A percentile compares a stretch with the other conserved stretches of the same genome.
Evolutionary conservation across 495 filamentous ascomycete genomes (phyloP).

Genomic region (Penicillium pancosmium): DNA sequence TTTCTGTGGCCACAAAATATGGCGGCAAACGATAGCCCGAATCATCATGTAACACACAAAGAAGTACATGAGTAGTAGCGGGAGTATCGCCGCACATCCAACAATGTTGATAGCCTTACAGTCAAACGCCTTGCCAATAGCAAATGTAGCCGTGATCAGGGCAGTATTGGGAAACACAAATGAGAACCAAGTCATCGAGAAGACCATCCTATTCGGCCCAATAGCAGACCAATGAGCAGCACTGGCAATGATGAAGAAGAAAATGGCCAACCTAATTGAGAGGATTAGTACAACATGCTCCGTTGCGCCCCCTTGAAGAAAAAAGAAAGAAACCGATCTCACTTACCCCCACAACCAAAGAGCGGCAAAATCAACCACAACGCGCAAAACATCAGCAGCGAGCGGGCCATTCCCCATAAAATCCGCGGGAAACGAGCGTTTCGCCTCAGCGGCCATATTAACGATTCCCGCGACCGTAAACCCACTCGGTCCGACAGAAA

Average conservation of each 20-base stretch:
- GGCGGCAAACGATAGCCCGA: slow-evolving; percentile 60
- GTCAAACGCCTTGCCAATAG: slow-evolving; percentile 66
- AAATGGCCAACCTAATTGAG: slow-evolving; percentile 63
- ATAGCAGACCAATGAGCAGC: slow-evolving; percentile 77
- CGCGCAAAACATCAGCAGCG: slow-evolving; percentile 56
- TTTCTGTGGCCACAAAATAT: slow-evolving; percentile 74
- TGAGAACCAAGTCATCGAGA: slow-evolving; percentile 87
- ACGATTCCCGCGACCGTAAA: slow-evolving; percentile 77
- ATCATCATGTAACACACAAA: slow-evolving; percentile 74
- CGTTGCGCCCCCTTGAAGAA: too few relatives aligned
- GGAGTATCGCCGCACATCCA: slow-evolving; percentile 64
- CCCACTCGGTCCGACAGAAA: slow-evolving; percentile 75
- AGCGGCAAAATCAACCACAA: slow-evolving; percentile 61
- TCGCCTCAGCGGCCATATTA: slow-evolving; percentile 54
- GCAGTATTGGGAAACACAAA: slow-evolving; percentile 89
- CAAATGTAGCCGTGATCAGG: slow-evolving; percentile 71
- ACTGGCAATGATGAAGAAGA: slow-evolving; percentile 82
- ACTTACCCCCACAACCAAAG: slow-evolving; percentile 80
- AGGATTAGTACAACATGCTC: too few relatives aligned
- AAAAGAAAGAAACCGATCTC: not conserved
- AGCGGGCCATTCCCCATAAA: slow-evolving; percentile 63
- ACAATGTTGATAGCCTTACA: slow-evolving; percentile 64
- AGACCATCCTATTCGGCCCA: slow-evolving; percentile 63
- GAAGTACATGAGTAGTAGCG: slow-evolving; percentile 68
- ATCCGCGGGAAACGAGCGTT: slow-evolving; percentile 48